Percentiles rank a stretch among this genome's conserved stretches.
phyloP scores from a whole-genome alignment of 768 basidiomycete genomes.

The Mycena sanguinolenta region DNA sequence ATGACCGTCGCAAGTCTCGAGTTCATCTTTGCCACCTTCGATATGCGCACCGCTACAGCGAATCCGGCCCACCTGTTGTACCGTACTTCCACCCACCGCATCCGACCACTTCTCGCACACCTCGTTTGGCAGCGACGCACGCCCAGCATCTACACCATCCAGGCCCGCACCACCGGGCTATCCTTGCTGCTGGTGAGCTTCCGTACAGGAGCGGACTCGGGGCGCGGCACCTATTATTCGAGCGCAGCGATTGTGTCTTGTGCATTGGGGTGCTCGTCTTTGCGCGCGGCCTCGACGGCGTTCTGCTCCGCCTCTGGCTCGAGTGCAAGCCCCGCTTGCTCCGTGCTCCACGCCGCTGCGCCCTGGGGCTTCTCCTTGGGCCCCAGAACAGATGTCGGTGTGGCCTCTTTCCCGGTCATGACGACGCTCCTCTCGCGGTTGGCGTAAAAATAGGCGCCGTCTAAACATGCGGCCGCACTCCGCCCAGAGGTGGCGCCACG shows the following conservation, averaged over 20 bases:
- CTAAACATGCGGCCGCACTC: slow-evolving; percentile 67
- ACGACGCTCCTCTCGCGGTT: slow-evolving; percentile 80
- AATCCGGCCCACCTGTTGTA: too few species aligned
- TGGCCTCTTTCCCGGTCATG: slow-evolving; percentile 60
- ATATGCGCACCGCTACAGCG: too few species aligned
- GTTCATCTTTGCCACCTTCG: too few species aligned
- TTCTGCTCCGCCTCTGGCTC: slow-evolving; percentile 80
- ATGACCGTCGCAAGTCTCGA: too few species aligned
- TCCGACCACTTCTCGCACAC: too few species aligned
- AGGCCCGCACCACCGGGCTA: too few species aligned
- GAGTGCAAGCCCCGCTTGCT: slow-evolving; percentile 71
- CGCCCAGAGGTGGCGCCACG: slow-evolving; percentile 57
- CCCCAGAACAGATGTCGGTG: slow-evolving; percentile 58
- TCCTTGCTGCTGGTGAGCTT: too few species aligned
- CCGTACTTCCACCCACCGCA: too few species aligned
- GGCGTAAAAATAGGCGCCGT: slow-evolving; percentile 88
- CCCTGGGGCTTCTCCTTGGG: slow-evolving; percentile 78
- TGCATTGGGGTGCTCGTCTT: slow-evolving; percentile 74
- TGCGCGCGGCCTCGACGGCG: slow-evolving; percentile 73
- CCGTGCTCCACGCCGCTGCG: slow-evolving; percentile 69
- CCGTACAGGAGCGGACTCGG: too few species aligned
- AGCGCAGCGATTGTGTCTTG: slow-evolving; percentile 74
- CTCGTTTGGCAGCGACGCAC: too few species aligned
- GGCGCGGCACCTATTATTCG: slow-evolving; percentile 65
- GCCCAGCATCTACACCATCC: too few species aligned